Conservation (phyloP, 129 eudicot species). For the Apium graveolens region DNA sequence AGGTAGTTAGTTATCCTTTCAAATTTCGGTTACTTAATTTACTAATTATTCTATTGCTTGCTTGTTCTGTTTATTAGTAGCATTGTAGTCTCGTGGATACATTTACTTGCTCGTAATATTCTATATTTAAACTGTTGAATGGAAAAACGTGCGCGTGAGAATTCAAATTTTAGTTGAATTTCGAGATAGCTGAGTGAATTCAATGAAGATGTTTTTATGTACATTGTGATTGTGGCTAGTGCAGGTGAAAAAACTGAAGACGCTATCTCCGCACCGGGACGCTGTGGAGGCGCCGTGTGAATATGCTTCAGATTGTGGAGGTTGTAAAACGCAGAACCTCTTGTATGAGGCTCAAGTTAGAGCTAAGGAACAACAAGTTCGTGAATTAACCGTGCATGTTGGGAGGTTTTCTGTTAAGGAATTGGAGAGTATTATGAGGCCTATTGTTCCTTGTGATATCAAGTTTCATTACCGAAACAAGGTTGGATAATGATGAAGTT, state of each 20-base stretch:
- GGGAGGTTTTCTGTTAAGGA: conserved; percentile 67
- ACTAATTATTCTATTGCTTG: neutral
- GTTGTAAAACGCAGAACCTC: conserved; percentile 78
- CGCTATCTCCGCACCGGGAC: conserved; percentile 65
- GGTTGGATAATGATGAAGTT: conserved; percentile 21
- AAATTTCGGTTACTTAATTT: neutral
- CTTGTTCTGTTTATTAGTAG: neutral
- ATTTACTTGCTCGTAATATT: too few relatives aligned
- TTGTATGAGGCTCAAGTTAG: conserved; percentile 82
- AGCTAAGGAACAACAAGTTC: conserved; percentile 83
- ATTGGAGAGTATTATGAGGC: conserved; percentile 59
- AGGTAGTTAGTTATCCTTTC: conserved; percentile 31
- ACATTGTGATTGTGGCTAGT: conserved; percentile 12
- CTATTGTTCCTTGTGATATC: conserved; percentile 83
- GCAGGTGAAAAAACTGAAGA: conserved; percentile 81
- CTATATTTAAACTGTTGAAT: too few relatives aligned
- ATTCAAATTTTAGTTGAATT: too few relatives aligned
- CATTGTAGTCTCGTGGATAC: neutral
- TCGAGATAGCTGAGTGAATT: neutral
- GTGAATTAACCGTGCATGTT: conserved; percentile 70
- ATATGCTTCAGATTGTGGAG: conserved; percentile 82
- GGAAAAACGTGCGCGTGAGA: neutral
- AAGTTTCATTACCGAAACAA: conserved; percentile 93
- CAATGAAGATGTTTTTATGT: neutral
- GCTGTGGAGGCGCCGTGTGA: conserved; percentile 96